Conservation (phyloP, 805 yeast species). For the Kazachstania bromeliacearum region DNA sequence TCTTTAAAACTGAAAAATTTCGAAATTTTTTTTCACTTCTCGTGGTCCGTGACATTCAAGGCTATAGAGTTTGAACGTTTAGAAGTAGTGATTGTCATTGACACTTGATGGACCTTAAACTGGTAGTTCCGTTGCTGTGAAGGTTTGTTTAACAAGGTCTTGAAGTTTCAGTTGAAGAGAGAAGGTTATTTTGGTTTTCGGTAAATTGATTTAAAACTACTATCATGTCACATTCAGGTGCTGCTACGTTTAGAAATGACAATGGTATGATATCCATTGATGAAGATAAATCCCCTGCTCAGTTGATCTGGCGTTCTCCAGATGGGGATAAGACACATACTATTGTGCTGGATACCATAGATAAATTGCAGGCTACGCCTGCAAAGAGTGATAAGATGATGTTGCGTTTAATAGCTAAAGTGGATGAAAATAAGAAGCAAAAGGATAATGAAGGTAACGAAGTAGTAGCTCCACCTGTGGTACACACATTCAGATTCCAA, state of each 20-base stretch:
- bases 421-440: slow-evolving; percentile 24
- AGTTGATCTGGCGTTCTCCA: slow-evolving; percentile 42
- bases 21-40: too few relatives aligned
- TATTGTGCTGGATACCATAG: slow-evolving; percentile 36
- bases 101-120: too few relatives aligned
- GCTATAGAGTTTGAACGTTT: too few relatives aligned
- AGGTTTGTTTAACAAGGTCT: too few relatives aligned
- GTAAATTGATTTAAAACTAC: too few relatives aligned
- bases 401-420: slow-evolving; percentile 45
- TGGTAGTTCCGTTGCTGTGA: too few relatives aligned
- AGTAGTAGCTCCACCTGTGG: slow-evolving; percentile 16
- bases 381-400: slow-evolving; percentile 58
- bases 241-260: slow-evolving; percentile 45
- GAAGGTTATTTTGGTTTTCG: too few relatives aligned
- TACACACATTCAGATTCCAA: slow-evolving; percentile 50
- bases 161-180: too few relatives aligned
- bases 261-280: slow-evolving; percentile 47
- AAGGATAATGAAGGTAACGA: slow-evolving; percentile 26
- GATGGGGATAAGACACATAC: slow-evolving; percentile 42
- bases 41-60: too few relatives aligned
- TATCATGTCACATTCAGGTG: slow-evolving; percentile 38
- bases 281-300: slow-evolving; percentile 50
- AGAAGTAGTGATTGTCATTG: too few relatives aligned
- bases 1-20: too few relatives aligned
- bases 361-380: slow-evolving; percentile 59